phyloP scores from a whole-genome alignment of 495 filamentous ascomycete genomes.

The Tetracladium marchalianum region DNA sequence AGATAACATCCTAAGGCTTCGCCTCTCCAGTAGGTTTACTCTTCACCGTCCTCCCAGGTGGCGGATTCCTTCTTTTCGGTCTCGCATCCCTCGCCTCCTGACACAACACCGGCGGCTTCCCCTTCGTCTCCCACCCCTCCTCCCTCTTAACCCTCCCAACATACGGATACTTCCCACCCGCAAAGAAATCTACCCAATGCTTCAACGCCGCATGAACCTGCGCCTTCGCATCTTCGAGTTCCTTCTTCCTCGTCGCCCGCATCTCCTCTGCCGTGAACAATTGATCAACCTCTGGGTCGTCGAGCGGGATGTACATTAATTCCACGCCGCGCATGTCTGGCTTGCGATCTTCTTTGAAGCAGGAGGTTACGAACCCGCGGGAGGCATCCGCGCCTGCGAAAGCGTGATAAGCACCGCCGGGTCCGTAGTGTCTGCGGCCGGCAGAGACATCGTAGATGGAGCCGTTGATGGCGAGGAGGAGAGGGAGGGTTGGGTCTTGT shows the following conservation, averaged over 20 bases:
- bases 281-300: conserved; percentile 46
- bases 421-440: conserved; percentile 70
- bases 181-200: conserved; percentile 72
- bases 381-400: conserved; percentile 84
- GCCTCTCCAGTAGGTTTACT: too few relatives aligned
- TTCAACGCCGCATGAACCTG: conserved; percentile 46
- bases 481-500: conserved; percentile 58
- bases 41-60: conserved; percentile 20
- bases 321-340: conserved; percentile 78
- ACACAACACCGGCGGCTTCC: conserved; percentile 33
- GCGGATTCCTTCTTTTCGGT: conserved; percentile 24
- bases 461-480: conserved; percentile 90
- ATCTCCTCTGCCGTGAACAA: conserved; percentile 41
- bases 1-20: too few relatives aligned
- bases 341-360: conserved; percentile 78
- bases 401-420: conserved; percentile 78
- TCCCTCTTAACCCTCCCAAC: conserved; percentile 53
- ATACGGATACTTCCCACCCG: conserved; percentile 61
- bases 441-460: conserved; percentile 87
- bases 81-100: conserved; percentile 31
- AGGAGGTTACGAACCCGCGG: conserved; percentile 92
- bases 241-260: conserved; percentile 41
- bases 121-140: conserved; percentile 35
- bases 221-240: conserved; percentile 39
- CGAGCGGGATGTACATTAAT: conserved; percentile 75